phyloP scores from a whole-genome alignment of 371 early-diverging fungal species.

The Mortierella sp. region DNA sequence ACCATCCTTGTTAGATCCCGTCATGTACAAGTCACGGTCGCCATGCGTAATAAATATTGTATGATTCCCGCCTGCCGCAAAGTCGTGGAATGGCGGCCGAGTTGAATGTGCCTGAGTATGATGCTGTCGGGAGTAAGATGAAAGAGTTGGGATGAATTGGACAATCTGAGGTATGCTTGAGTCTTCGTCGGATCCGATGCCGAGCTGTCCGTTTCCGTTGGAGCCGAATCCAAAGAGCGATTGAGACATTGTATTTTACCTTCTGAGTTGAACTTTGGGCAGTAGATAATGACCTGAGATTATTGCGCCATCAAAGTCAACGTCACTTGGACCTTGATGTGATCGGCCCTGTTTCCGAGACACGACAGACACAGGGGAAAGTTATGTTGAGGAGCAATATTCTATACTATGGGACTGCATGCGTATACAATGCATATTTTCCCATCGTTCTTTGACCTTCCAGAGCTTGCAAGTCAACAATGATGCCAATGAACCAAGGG shows the following conservation, averaged over 20 bases:
- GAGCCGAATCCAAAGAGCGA: conserved; percentile 67
- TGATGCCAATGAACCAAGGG: not conserved
- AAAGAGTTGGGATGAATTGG: conserved; percentile 9
- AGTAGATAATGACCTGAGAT: too few species aligned
- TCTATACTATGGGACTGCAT: not conserved
- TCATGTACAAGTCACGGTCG: conserved; percentile 52
- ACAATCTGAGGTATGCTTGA: conserved; percentile 23
- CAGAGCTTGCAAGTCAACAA: not conserved
- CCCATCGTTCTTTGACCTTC: not conserved
- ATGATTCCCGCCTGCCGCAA: conserved; percentile 76
- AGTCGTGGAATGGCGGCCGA: conserved; percentile 28
- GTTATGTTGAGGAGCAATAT: too few species aligned
- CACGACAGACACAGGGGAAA: not conserved
- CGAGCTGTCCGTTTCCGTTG: conserved; percentile 75
- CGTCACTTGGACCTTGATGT: not conserved
- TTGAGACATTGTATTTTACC: conserved; percentile 3
- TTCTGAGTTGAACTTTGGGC: not conserved
- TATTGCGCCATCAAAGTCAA: not conserved
- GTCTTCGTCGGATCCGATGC: conserved; percentile 63
- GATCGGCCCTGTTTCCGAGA: not conserved
- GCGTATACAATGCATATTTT: not conserved
- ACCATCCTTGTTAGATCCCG: conserved; percentile 57
- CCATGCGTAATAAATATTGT: conserved; percentile 62
- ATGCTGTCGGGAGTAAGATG: conserved; percentile 1
- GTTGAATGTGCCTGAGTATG: not conserved